Base-by-base conservation (phyloP, 1,284 basidiomycete genomes). In the Phellinidium pouzarii region DNA sequence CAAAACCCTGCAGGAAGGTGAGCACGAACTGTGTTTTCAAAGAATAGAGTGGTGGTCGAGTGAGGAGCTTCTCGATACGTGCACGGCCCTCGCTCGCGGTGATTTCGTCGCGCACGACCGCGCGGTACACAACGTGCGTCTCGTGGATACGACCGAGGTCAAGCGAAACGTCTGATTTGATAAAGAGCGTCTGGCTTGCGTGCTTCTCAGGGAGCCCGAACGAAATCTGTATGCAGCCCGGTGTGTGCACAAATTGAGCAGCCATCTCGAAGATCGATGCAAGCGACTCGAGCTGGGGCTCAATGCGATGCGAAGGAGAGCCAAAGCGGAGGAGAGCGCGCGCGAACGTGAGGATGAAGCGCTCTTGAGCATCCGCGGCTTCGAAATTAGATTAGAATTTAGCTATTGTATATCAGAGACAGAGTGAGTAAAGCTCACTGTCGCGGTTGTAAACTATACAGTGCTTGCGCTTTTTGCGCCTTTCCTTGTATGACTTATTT, bases 81-180 rank as follows among this genome's bases (percentile, higher is more conserved):
- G 65, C 65, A 4, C 80, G 77, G 3, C 87, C 91, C 52, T 79
- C 75, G 55, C 76, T 80, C 14, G 90, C 90, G 52, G 85, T 84
- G 59, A 89, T 79, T 67, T 92, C 86, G 64, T 92, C 89, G 64
- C 91, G 90, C 9, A 93, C 80, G 38, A 93, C 90, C 8, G 74
- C 66, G 40, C 87, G 80, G 64, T 92, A 93, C 58, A 91, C 76
- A 34, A 76, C 61, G 64, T 91, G 89, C 0, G 89, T 82, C 52
- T 82, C 77, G 65, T 91, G 87, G 9, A 92, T 75, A 54, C 78
- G 78, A 19, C 87, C 87, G 4, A 92, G 78, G 37, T 84, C 78
- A 41, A 92, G 80, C 41, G 82, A 76, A n/a, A 87, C 83, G 36
- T 72, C 68, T 55, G 81, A 82, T 63, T 87, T 88, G 63, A 92